Conservation (phyloP, 371 early-diverging fungal genomes). For the Astathelohania contejeani region DNA sequence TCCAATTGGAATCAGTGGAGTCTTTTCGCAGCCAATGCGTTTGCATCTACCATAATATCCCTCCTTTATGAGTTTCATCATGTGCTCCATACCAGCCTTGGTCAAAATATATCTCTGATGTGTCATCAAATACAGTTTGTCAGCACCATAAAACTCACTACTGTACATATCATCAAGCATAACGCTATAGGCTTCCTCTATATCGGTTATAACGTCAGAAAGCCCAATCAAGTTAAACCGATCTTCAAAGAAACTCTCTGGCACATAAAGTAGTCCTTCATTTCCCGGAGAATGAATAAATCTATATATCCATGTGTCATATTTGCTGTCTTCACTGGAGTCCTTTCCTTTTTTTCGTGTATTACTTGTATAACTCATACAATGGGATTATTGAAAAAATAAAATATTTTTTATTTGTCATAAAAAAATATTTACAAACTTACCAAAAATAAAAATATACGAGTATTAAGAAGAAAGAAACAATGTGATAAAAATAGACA, state of each 20-base stretch:
- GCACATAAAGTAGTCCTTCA: no score
- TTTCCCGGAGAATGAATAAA: no score
- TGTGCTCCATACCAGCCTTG: constrained; percentile 43
- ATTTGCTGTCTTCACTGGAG: no score
- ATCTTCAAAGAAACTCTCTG: constrained; percentile 43
- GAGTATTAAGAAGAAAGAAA: no score
- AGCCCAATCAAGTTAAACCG: constrained; percentile 49
- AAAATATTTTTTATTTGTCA: no score
- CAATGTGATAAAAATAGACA: no score
- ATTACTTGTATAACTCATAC: no score
- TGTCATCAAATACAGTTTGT: constrained; percentile 42
- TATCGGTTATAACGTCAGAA: constrained; percentile 33
- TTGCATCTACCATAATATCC: constrained; percentile 46
- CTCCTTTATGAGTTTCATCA: constrained; percentile 31
- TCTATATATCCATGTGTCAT: no score
- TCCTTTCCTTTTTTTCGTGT: no score
- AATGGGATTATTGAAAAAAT: no score
- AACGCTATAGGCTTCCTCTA: constrained; percentile 30
- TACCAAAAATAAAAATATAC: no score
- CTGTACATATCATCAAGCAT: constrained; percentile 23
- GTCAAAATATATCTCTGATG: constrained; percentile 52
- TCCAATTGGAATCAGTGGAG: constrained; percentile 48
- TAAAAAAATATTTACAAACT: no score
- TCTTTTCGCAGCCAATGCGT: constrained; percentile 37
- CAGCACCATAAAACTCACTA: constrained; percentile 22